Percentiles rank a stretch among this genome's conserved stretches.
Evolutionary conservation across 192 early-diverging fungal species (phyloP).

Genomic region (Backusella macrospora): DNA sequence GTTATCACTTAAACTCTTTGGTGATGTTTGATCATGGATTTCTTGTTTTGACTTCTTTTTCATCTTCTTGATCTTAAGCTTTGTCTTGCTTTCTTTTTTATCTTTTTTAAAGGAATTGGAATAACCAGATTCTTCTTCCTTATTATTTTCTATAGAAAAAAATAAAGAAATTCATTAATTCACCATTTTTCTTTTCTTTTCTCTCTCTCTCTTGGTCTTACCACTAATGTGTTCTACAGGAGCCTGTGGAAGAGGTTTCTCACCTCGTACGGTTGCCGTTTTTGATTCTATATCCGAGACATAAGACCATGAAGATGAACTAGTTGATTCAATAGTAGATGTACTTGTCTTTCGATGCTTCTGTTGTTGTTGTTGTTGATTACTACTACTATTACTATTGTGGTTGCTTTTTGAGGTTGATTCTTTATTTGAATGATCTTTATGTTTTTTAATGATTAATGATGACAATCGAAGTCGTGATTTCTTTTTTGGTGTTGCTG

Average conservation of each 20-base stretch:
- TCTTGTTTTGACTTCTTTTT: background rate
- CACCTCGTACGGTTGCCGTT: background rate
- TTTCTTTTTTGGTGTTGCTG: slow-evolving; percentile 1
- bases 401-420: background rate
- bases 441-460: slow-evolving; percentile 13
- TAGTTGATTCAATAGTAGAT: slow-evolving; percentile 14
- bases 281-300: slow-evolving; percentile 3
- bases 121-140: background rate
- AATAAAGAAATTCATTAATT: background rate
- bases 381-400: background rate
- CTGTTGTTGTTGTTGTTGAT: background rate
- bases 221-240: background rate
- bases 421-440: background rate
- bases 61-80: background rate
- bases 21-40: background rate
- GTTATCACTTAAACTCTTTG: background rate
- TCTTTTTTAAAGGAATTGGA: no score
- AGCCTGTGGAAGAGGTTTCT: slow-evolving; percentile 16
- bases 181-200: background rate
- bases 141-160: background rate
- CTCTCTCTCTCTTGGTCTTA: no score
- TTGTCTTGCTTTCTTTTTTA: no score
- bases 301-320: slow-evolving; percentile 15
- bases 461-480: slow-evolving; percentile 6
- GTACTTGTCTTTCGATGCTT: slow-evolving; percentile 16